Conservation (phyloP, 805 yeast genomes). For the Metschnikowia reukaufii region DNA sequence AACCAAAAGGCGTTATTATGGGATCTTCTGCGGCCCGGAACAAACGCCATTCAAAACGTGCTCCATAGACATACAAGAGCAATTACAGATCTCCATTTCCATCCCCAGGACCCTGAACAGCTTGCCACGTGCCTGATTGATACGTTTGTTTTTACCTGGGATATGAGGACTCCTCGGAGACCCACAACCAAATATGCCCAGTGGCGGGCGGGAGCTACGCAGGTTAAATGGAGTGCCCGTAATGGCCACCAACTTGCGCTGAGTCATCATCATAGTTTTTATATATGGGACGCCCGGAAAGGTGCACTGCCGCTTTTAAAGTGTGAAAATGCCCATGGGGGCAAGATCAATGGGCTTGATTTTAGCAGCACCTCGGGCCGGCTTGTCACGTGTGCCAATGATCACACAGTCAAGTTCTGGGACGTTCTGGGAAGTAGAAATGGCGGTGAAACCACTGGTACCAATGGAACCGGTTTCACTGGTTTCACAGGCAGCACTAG, state of each 20-base stretch:
- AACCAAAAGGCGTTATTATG: conserved; percentile 95
- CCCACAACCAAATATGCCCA: conserved; percentile 85
- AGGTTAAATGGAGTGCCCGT: conserved; percentile 86
- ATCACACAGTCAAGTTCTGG: conserved; percentile 60
- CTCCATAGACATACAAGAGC: conserved; percentile 91
- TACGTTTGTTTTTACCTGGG: conserved; percentile 87
- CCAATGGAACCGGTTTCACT: too few species aligned
- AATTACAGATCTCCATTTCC: conserved; percentile 93
- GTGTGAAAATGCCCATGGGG: conserved; percentile 67
- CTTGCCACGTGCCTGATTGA: conserved; percentile 94
- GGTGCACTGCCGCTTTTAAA: conserved; percentile 73
- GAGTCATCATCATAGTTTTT: conserved; percentile 77
- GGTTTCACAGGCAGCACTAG: too few species aligned
- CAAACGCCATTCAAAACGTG: conserved; percentile 78
- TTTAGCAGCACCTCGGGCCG: conserved; percentile 63
- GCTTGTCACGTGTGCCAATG: conserved; percentile 83
- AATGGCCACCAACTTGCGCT: conserved; percentile 80
- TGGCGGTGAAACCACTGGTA: too few species aligned
- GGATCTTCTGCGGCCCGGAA: conserved; percentile 75
- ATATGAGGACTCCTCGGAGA: conserved; percentile 71
- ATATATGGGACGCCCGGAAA: conserved; percentile 85
- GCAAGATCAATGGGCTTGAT: conserved; percentile 87
- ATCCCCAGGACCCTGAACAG: conserved; percentile 79
- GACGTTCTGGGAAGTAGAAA: too few species aligned
- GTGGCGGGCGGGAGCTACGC: conserved; percentile 93